phyloP scores from a whole-genome alignment of 495 filamentous ascomycete species.

The Annulohypoxylon bovei region DNA sequence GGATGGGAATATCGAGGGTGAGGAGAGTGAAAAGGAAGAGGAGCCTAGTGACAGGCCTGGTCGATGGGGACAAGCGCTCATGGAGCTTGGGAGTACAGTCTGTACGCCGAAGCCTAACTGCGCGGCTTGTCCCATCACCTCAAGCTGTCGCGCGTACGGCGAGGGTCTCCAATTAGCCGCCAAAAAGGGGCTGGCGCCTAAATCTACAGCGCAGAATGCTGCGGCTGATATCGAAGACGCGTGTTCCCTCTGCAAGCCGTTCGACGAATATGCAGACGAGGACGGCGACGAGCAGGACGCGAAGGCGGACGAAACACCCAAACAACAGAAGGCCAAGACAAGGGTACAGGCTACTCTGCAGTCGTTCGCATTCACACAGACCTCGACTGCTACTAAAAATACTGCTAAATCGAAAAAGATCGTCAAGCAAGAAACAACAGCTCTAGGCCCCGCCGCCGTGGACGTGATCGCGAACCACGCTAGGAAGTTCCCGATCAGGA shows the following conservation, averaged over 20 bases:
- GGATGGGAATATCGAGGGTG: not conserved
- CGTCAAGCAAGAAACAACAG: not conserved
- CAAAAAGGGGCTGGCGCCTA: conserved; percentile 28
- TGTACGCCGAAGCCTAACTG: conserved; percentile 60
- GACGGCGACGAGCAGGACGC: conserved; percentile 7
- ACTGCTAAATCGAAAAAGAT: not conserved
- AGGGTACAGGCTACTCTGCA: conserved; percentile 40
- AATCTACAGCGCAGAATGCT: not conserved
- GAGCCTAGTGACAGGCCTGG: conserved; percentile 51
- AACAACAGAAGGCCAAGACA: conserved; percentile 25
- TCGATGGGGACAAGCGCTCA: conserved; percentile 58
- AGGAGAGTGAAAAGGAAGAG: not conserved
- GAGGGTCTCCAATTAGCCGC: conserved; percentile 49
- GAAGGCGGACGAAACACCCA: conserved; percentile 1
- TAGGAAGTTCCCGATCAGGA: conserved; percentile 52
- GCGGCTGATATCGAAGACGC: conserved; percentile 54
- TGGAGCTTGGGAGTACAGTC: conserved; percentile 60
- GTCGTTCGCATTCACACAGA: conserved; percentile 44
- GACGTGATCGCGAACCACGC: conserved; percentile 51
- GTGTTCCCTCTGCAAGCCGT: conserved; percentile 51
- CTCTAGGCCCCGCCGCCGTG: conserved; percentile 30
- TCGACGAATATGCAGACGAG: conserved; percentile 40
- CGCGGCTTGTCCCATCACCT: conserved; percentile 51
- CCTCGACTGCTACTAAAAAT: not conserved
- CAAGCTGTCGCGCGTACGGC: conserved; percentile 54